Conservation (phyloP, 441 rosid genomes). For the Populus hybrid region DNA sequence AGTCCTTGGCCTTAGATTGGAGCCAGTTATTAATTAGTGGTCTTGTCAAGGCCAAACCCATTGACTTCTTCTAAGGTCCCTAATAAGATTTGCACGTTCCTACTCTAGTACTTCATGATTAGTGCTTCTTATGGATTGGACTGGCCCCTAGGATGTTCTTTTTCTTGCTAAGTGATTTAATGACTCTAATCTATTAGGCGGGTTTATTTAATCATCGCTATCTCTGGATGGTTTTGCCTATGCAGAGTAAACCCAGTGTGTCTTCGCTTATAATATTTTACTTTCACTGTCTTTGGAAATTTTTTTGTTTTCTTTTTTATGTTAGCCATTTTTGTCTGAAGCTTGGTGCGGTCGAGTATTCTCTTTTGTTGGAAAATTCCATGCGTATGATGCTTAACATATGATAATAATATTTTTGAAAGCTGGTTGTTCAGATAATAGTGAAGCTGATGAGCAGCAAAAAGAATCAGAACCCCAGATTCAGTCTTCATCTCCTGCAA, state of each 20-base stretch:
- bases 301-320: neutral
- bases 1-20: neutral
- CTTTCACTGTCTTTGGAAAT: neutral
- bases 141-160: neutral
- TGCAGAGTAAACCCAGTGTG: neutral
- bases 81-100: neutral
- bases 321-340: neutral
- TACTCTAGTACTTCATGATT: neutral
- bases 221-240: neutral
- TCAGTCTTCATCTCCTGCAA: conserved; percentile 40
- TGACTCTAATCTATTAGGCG: neutral
- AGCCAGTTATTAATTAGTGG: neutral
- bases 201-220: neutral
- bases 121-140: conserved; percentile 1
- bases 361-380: neutral
- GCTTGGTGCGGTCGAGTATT: neutral
- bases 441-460: conserved; percentile 55
- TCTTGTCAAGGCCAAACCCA: neutral
- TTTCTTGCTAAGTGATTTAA: conserved; percentile 1
- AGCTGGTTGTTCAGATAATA: conserved; percentile 38
- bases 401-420: conserved; percentile 5
- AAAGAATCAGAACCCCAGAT: conserved; percentile 40
- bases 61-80: neutral
- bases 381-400: conserved; percentile 4
- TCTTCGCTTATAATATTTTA: neutral